Conservation (phyloP, 2,329 filamentous ascomycete genomes). For the Fusarium tupiense region DNA sequence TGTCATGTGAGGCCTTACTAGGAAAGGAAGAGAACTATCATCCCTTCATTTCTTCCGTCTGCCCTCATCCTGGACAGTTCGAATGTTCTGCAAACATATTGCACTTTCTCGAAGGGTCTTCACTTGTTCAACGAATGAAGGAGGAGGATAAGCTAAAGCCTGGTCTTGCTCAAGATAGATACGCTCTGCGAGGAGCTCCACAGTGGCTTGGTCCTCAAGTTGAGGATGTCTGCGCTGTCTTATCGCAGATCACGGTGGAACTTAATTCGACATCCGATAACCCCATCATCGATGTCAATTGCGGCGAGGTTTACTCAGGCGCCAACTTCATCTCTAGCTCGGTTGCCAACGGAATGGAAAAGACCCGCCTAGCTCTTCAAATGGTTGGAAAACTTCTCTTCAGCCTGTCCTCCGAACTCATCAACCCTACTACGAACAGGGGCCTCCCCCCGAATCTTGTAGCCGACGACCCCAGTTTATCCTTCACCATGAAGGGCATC, state of each 20-base stretch:
- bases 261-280: not conserved
- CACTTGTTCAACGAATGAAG: accelerated
- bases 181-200: accelerated
- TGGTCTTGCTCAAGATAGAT: not conserved
- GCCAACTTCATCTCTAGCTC: not conserved
- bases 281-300: not conserved
- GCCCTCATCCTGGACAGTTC: not conserved
- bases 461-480: not conserved
- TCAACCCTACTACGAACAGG: not conserved
- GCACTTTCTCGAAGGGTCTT: not conserved
- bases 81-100: not conserved
- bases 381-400: not conserved
- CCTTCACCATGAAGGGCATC: not conserved
- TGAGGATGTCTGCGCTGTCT: not conserved
- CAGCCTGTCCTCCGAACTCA: not conserved
- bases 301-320: not conserved
- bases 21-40: not conserved
- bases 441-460: not conserved
- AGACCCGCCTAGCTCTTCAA: accelerated
- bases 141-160: accelerated
- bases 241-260: not conserved
- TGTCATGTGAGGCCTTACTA: not conserved
- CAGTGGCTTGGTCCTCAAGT: not conserved
- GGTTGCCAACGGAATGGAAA: not conserved
- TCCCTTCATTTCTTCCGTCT: not conserved